Base-by-base conservation (phyloP, 2,329 filamentous ascomycete genomes). In the Fusarium kyushuense region DNA sequence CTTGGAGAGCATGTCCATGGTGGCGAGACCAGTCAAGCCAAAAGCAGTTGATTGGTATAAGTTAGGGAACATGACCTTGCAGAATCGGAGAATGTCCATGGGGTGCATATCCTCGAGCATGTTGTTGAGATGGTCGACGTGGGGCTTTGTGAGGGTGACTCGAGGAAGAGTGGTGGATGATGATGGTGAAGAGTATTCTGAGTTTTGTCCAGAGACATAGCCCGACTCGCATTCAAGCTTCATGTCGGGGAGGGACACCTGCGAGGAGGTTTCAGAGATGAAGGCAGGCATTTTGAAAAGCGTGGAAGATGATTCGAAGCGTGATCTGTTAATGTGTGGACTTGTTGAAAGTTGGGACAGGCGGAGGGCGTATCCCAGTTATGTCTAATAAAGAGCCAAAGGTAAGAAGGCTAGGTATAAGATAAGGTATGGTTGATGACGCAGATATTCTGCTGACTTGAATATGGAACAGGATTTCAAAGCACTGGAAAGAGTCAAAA, bases 21-120 rank as follows among this genome's bases (percentile, higher is more conserved):
- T 94, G 69, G 90, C 92, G 33, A 96, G 88, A 42, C 93, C 93
- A 3, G 92, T 92, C 65, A 95, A 81, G 54, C 92, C 92, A 76
- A 95, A 95, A 57, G 92, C 92, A 14, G 92, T 95, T 42, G 92
- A 93, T 80, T 96, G 92, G 82, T 89, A 97, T 43, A 98, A 88
- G 77, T 91, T 91, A 75, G 96, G 96, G 74, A 99, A 91, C 73
- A 95, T 91, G 73, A 92, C 90, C 77, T 95, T 92, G 85, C 91
- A 93, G 92, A 97, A 97, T 81, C 90, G 91, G 64, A 99, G 87
- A 74, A 98, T 91, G 70, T 97, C 95, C 86, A 95, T 86, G 65
- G 96, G 93, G 77, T 94, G 89, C 79, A 98, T 92, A 76, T 90
- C 87, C 79, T 96, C 92, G 73, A 99, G 84, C 80, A 97, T 93